Base-by-base conservation (phyloP, 2,329 filamentous ascomycete genomes). In the Talaromyces islandicus region DNA sequence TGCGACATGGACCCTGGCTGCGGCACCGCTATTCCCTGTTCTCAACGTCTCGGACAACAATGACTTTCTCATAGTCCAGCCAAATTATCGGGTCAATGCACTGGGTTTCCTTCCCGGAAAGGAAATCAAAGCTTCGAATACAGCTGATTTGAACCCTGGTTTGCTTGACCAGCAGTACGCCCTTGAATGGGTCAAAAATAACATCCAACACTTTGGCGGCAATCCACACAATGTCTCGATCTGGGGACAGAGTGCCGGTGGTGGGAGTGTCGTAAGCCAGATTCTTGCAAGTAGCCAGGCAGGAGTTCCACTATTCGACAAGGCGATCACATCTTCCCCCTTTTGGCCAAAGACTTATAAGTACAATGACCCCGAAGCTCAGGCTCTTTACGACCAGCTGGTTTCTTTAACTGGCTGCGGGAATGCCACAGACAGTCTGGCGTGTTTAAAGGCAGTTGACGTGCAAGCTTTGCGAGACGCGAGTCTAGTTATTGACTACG, bases 321-420 rank as follows among this genome's bases (percentile, higher is more conserved):
- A 77, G 61, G 83, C 83, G 0, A 72, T 85, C 55, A 73, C 77
- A 27, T 81, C 77, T 63, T 81, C 78, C 7, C 84, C 83, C 0
- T 86, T 83, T 67, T 85, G 83, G 83, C 80, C 82, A 0, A 85
- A 84, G 69, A 84, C 82, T 14, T 84, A 85, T 68, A 66, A 68
- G 7, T 81, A 82, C 67, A 77, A 85, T 63, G 73, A 72, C 4
- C 72, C 76, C 0, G 77, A 84, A 67, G 78, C 81, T 1, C 82
- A 86, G 65, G 74, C 67, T 9, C 71, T 84, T 0, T 86, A 83
- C 64, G 71, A 78, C 53, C 70, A 71, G 29, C 72, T 85, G 7
- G 76, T 76, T 1, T 69, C 73, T 21, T 69, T 80, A 14, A 80
- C 80, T 0, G 81, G 81, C 0, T 86, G 84, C 64, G 68, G 70